A percentile compares a stretch with the other conserved stretches of the same genome.
These are phyloP conservation scores for Colletotrichum spaethianum DNA, from an alignment of 2,329 filamentous ascomycete genomes.

Conservation along the genomic window DNA sequence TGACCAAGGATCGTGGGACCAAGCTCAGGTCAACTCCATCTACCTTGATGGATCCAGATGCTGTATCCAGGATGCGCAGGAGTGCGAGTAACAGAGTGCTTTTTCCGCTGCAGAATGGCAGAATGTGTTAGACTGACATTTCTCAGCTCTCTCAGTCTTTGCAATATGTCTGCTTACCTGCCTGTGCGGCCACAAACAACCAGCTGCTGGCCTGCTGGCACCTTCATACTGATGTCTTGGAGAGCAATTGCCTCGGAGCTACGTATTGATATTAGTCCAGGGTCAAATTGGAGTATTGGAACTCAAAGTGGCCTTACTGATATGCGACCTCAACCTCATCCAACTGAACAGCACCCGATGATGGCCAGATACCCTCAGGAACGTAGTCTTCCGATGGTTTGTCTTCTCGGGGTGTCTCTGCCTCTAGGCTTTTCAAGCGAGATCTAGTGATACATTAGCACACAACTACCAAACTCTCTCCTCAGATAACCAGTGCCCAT, in stretches of 20 bases:
- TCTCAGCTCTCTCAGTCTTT: background rate
- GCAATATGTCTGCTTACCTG: background rate
- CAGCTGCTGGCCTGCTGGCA: conserved; percentile 21
- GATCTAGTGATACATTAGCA: conserved; percentile 19
- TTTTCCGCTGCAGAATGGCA: conserved; percentile 5
- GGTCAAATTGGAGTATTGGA: background rate
- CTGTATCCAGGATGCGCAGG: conserved; percentile 9
- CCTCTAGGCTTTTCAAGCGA: conserved; percentile 48
- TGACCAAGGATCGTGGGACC: conserved; percentile 5
- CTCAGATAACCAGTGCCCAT: too few relatives aligned
- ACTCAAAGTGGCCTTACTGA: conserved; percentile 21
- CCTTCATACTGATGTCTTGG: background rate
- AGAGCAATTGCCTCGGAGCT: conserved; percentile 9
- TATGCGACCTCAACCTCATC: conserved; percentile 51
- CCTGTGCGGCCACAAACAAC: conserved; percentile 27
- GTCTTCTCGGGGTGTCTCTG: conserved; percentile 48
- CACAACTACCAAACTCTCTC: background rate
- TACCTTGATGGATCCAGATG: conserved; percentile 1
- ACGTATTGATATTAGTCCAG: background rate
- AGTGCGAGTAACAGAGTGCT: conserved; percentile 21
- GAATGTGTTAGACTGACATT: background rate
- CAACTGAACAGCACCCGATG: conserved; percentile 50
- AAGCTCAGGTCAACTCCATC: conserved; percentile 25
- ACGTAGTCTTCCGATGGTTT: conserved; percentile 41
- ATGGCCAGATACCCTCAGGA: conserved; percentile 51